Evolutionary conservation across 1,139 yeast genomes (phyloP).

Genomic region (Taphrina pruni): DNA sequence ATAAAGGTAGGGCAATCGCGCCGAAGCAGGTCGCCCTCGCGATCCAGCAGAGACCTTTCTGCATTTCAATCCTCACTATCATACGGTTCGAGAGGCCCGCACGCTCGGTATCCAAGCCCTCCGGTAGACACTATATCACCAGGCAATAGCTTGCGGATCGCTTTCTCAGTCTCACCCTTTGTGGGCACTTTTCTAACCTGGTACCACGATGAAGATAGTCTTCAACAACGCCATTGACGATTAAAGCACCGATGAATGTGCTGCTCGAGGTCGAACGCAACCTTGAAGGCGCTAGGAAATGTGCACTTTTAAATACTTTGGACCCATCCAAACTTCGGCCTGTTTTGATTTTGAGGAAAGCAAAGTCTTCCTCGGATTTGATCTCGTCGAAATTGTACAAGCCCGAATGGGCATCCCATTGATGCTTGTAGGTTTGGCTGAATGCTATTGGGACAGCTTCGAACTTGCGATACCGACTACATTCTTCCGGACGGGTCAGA

Average conservation of each 20-base stretch:
- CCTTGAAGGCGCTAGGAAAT: neutral
- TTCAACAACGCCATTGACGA: neutral
- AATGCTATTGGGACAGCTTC: neutral
- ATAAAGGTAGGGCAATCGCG: neutral
- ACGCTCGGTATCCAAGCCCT: neutral
- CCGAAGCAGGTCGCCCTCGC: neutral
- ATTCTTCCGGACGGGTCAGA: neutral
- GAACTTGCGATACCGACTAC: neutral
- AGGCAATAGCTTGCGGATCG: neutral
- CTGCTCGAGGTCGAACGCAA: neutral
- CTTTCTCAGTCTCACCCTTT: neutral
- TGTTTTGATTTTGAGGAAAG: neutral
- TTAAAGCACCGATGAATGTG: neutral
- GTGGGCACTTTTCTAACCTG: neutral
- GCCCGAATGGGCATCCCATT: neutral
- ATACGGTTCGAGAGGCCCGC: too few species aligned
- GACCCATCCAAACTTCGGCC: neutral
- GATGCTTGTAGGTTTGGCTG: too few species aligned
- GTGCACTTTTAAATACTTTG: neutral
- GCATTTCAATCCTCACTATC: too few species aligned
- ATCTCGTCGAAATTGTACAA: neutral
- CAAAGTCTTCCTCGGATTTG: neutral
- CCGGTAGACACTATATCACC: neutral
- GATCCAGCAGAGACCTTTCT: neutral
- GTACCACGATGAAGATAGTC: neutral